phyloP scores from a whole-genome alignment of 768 basidiomycete genomes.

The Panaeolus cyanescens region DNA sequence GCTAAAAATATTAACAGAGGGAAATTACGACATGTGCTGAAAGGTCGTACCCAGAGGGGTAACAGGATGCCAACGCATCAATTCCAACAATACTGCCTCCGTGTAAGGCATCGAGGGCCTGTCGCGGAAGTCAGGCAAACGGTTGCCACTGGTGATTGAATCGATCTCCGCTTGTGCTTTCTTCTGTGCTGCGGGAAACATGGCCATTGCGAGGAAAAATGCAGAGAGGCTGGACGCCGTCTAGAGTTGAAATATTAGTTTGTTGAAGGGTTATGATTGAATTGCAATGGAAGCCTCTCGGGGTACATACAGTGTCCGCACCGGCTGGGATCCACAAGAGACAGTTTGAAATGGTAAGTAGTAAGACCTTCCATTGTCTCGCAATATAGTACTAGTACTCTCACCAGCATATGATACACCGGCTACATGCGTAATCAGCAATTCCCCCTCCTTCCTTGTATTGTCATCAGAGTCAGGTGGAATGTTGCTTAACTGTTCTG shows the following conservation, averaged over 20 bases:
- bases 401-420: conserved; percentile 41
- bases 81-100: conserved; percentile 43
- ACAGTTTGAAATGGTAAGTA: too few relatives aligned
- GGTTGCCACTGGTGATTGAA: conserved; percentile 32
- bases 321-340: too few relatives aligned
- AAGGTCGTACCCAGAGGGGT: neutral
- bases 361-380: too few relatives aligned
- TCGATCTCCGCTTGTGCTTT: conserved; percentile 42
- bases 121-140: conserved; percentile 44
- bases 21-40: neutral
- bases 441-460: conserved; percentile 15
- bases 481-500: conserved; percentile 25
- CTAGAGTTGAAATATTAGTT: neutral
- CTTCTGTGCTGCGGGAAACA: neutral
- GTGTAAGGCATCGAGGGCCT: conserved; percentile 40
- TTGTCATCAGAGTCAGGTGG: conserved; percentile 18
- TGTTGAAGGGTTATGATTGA: too few relatives aligned
- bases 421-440: conserved; percentile 35
- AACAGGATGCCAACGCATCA: conserved; percentile 42
- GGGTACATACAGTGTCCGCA: conserved; percentile 41
- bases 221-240: neutral
- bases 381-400: too few relatives aligned
- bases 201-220: neutral
- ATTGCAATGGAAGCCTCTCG: too few relatives aligned
- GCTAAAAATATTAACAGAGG: neutral